Evolutionary conservation across 257 asterid species (phyloP).

Genomic region (Cynanchum wilfordii): DNA sequence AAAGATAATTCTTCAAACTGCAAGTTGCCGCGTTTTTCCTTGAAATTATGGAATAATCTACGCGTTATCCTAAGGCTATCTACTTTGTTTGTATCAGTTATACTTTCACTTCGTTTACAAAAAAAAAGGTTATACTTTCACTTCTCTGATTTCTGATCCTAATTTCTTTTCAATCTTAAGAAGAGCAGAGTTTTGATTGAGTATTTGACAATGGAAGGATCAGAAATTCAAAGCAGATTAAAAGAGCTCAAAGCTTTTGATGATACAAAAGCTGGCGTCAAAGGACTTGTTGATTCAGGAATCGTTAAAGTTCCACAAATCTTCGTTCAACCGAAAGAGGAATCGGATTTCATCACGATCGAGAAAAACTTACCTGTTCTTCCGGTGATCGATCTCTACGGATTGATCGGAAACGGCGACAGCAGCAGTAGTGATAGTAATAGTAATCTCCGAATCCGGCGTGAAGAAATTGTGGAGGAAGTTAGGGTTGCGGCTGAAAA

Average conservation of each 20-base stretch:
- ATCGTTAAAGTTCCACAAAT: neutral
- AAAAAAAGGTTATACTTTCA: too few species aligned
- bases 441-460: neutral
- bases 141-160: neutral
- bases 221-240: neutral
- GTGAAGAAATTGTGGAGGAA: neutral
- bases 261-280: slow-evolving; percentile 4
- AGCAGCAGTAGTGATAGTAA: too few species aligned
- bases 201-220: neutral
- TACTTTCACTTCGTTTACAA: too few species aligned
- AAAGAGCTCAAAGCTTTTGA: slow-evolving; percentile 1
- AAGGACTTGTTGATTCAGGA: slow-evolving; percentile 5
- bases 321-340: neutral
- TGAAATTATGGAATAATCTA: neutral
- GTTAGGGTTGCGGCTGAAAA: neutral
- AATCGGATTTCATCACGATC: neutral
- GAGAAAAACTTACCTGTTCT: neutral
- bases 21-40: neutral
- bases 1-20: neutral
- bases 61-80: neutral
- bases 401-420: neutral
- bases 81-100: too few species aligned
- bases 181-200: neutral
- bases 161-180: neutral
- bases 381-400: neutral